A percentile compares a stretch with the other conserved stretches of the same genome.
phyloP scores from a whole-genome alignment of 345 rosid species.

The Gossypium mustelinum region DNA sequence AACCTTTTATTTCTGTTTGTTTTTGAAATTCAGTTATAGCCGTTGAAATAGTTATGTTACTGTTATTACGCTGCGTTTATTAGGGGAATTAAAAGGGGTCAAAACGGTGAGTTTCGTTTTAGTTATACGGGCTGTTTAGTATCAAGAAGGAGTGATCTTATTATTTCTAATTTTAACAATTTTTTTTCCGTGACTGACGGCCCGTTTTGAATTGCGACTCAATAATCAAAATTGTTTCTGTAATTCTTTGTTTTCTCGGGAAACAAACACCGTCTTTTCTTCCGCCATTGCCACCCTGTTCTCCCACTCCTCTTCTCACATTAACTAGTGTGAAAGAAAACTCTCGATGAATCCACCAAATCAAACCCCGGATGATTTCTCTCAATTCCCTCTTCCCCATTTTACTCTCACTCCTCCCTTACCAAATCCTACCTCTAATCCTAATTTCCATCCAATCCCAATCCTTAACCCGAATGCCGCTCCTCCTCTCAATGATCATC shows the following conservation, averaged over 20 bases:
- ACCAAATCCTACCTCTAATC: constrained; percentile 32
- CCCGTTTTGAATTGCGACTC: neutral
- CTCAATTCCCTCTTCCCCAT: constrained; percentile 37
- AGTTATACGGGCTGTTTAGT: too few relatives aligned
- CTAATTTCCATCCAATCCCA: constrained; percentile 25
- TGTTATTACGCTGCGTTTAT: too few relatives aligned
- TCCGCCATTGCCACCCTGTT: constrained; percentile 9
- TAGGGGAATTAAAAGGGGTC: too few relatives aligned
- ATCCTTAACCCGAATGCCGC: constrained; percentile 23
- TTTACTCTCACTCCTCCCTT: constrained; percentile 35
- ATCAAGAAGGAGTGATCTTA: too few relatives aligned
- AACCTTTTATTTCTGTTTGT: too few relatives aligned
- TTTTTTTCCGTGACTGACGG: neutral
- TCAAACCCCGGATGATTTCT: constrained; percentile 33
- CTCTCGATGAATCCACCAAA: constrained; percentile 41
- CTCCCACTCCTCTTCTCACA: neutral
- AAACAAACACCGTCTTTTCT: constrained; percentile 18
- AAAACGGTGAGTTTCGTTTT: too few relatives aligned
- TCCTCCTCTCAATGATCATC: constrained; percentile 26
- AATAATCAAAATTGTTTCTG: neutral
- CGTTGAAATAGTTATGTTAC: too few relatives aligned
- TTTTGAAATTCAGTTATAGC: too few relatives aligned
- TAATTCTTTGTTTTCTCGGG: neutral
- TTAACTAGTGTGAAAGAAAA: neutral
- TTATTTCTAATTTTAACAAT: too few relatives aligned